Percentiles rank a stretch among this genome's conserved stretches.
Conservation (phyloP, 2,329 filamentous ascomycete species). For the Cladophialophora bantiana region DNA sequence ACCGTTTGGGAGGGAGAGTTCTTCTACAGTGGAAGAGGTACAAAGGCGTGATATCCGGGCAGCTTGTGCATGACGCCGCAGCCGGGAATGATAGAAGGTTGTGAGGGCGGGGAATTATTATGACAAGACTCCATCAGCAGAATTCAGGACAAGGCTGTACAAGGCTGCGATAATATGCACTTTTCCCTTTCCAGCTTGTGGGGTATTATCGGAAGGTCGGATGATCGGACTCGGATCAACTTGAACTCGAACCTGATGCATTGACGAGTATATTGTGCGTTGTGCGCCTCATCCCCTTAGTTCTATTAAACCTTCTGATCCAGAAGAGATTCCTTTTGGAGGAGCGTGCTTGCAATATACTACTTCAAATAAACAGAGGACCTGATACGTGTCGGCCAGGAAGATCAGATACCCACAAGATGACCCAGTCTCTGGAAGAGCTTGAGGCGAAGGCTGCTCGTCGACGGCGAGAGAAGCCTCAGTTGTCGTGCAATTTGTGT, state of each 20-base stretch:
- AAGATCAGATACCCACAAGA: neutral
- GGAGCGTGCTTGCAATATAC: neutral
- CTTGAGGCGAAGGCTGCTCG: constrained; percentile 16
- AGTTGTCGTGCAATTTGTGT: constrained; percentile 27
- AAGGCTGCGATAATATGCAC: neutral
- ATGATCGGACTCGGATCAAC: constrained; percentile 8
- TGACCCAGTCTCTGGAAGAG: constrained; percentile 7
- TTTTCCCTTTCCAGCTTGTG: neutral
- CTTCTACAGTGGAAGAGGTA: neutral
- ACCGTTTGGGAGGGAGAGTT: constrained; percentile 12
- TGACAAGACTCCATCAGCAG: neutral
- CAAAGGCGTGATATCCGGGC: neutral
- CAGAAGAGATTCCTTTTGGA: too few species aligned
- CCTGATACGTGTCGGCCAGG: neutral
- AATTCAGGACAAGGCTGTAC: neutral
- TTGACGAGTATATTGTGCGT: neutral
- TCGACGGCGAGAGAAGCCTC: constrained; percentile 27
- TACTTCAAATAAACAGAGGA: neutral
- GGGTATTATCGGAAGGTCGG: constrained; percentile 17
- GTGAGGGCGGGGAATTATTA: neutral
- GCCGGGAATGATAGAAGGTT: neutral
- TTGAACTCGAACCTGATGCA: neutral
- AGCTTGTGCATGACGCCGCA: neutral
- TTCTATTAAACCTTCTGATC: too few species aligned
- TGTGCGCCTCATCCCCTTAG: neutral